Evolutionary conservation across 108 stramenopile genomes (phyloP), one percentile per base, ranked within the genome.

Genomic region (Cylindrotheca fusiformis): DNA sequence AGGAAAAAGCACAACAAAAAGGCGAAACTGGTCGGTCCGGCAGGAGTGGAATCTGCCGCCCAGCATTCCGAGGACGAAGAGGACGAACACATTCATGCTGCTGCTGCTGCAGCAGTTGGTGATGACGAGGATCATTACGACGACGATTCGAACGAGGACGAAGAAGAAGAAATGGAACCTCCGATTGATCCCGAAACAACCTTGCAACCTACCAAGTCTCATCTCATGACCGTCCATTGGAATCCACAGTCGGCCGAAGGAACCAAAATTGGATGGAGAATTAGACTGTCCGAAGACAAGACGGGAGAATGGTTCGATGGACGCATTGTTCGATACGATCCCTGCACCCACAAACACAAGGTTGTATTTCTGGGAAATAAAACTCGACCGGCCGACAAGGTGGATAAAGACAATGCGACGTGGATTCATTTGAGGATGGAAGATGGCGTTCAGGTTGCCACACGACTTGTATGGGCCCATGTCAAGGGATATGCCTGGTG

Each of bases 401-500:
- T 72, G 18, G 72, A 74, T 32, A 19, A 30, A 2, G 58, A 71
- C 0, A 72, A 76, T 48, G 59, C 64, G 41, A 60, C 58, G 12
- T 82, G 81, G 81, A 58, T 82, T 29, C 65, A 66, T 51, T 49
- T 80, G 47, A 65, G 79, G 20, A 68, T 75, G 48, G 70, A 80
- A 53, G 74, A 80, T 33, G 75, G 69, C 20, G 61, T 80, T 0
- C 80, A 82, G 52, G 33, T 74, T 60, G 78, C 77, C n/a, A 74
- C 69, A 8, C 56, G 69, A 3, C 36, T 86, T 14, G 81, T 86
- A 12, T 86, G 85, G 85, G 80, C 80, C 3, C 81, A 81, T 46
- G 85, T 86, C 25, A 82, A 83, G 68, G 85, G 85, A 18, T 86
- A 80, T 58, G 81, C 85, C 5, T 86, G 85, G 85, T 86, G 85